Evolutionary conservation across 495 filamentous ascomycete genomes (phyloP), one percentile per base, ranked within the genome.

Genomic region (Lophiotrema nucula): DNA sequence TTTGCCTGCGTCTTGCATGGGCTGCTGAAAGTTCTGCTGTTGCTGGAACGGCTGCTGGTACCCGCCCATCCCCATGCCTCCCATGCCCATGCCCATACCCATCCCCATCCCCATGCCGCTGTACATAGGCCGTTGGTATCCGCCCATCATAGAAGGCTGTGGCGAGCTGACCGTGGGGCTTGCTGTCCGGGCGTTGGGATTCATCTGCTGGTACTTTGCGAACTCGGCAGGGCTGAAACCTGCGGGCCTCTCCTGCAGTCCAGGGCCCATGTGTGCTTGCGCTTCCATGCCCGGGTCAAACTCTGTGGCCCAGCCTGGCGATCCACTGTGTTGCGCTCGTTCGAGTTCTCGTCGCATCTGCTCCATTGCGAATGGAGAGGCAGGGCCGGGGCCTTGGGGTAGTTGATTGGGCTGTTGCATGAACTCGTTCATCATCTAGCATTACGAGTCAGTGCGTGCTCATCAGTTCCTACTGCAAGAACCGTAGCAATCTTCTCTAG

Each of bases 381-480:
- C 64, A 76, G 78, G 55, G 47, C 66, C 25, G 74, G 71, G 27
- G 26, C 71, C 76, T 47, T 78, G 79, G 18, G 82, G 76, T 28
- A 86, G 53, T 62, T 83, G 81, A 24, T 74, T 78, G 31, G 79
- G 77, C 71, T 92, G 84, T 70, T 90, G 87, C 67, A 95, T 77
- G 74, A 96, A 98, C 33, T 90, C 85, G 67, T 96, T 88, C 85
- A 97, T 88, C 85, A 92, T 90, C 88, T 95, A 65, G n/a, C 37
- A 12, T 2, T 16, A 5, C 12, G 15, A 49, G 16, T 31, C 55
- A n/a, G 18, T 28, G 21, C 12, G 28, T 27, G 28, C 16, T 45
- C 53, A 27, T 15, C 1, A 55, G 18, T 13, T 11, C 24, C 5
- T 25, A 13, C 19, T 33, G 11, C 39, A 19, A 31, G 22, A n/a